Percentiles rank a stretch among this genome's conserved stretches.
phyloP scores from a whole-genome alignment of 2,329 filamentous ascomycete species.

The Sclerotiophoma versabilis region DNA sequence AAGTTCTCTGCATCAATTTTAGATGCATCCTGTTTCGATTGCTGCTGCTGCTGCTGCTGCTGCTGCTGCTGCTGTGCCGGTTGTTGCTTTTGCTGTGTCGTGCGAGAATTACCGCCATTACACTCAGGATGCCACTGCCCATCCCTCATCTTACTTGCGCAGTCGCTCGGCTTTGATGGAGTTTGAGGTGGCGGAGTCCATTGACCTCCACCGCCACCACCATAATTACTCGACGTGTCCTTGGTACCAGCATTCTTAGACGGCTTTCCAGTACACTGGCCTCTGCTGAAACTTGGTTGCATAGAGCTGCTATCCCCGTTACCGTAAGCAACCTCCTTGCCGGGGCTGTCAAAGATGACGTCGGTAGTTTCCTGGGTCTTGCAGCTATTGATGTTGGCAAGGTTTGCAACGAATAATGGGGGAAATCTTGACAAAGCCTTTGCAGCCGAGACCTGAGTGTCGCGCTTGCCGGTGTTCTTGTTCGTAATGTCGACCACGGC shows the following conservation, averaged over 20 bases:
- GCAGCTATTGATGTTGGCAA: constrained; percentile 52
- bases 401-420: constrained; percentile 54
- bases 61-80: neutral
- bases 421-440: constrained; percentile 46
- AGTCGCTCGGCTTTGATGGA: neutral
- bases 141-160: neutral
- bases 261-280: constrained; percentile 30
- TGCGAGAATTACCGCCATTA: neutral
- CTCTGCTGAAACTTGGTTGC: constrained; percentile 18
- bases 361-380: constrained; percentile 47
- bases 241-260: constrained; percentile 19
- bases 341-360: constrained; percentile 52
- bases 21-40: neutral
- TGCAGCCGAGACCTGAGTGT: constrained; percentile 56
- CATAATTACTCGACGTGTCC: constrained; percentile 1
- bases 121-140: constrained; percentile 3
- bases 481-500: constrained; percentile 69
- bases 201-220: constrained; percentile 20
- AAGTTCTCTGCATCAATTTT: neutral
- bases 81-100: neutral
- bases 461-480: constrained; percentile 55
- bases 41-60: neutral
- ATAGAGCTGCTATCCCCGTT: constrained; percentile 37
- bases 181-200: constrained; percentile 11
- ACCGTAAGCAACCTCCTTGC: constrained; percentile 50